Evolutionary conservation across 164 flowering plant genomes (phyloP).

Genomic region (Pachysandra terminalis): DNA sequence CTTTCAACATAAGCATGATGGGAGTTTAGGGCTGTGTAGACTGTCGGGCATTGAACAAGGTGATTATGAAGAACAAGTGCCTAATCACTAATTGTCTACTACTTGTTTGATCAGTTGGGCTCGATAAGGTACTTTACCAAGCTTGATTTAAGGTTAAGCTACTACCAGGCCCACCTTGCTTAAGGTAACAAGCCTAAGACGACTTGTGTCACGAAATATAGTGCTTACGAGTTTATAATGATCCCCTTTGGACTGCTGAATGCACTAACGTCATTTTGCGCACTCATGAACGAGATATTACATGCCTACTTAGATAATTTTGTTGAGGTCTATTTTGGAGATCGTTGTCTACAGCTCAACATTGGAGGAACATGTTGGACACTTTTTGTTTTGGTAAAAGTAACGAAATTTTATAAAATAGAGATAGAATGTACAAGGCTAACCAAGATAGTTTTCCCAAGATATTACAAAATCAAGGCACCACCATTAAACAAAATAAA

Average conservation of each 20-base stretch:
- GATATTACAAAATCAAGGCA: no score
- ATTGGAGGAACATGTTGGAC: not conserved
- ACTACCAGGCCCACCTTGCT: constrained; percentile 5
- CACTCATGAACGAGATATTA: not conserved
- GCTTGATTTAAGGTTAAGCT: constrained; percentile 11
- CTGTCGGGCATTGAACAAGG: not conserved
- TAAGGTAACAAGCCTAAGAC: not conserved
- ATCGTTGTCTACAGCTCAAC: not conserved
- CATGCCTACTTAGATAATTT: not conserved
- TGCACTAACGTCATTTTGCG: not conserved
- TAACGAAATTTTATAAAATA: no score
- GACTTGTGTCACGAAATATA: not conserved
- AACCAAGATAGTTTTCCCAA: no score
- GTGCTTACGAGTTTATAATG: constrained; percentile 5
- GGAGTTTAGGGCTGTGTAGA: not conserved
- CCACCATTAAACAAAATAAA: no score
- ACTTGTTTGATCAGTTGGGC: not conserved
- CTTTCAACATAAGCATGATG: constrained; percentile 6
- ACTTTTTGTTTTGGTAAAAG: not conserved
- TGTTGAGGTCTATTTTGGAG: not conserved
- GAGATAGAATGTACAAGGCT: no score
- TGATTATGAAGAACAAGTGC: constrained; percentile 4
- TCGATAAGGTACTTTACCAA: not conserved
- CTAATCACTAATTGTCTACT: not conserved
- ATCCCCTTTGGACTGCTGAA: constrained; percentile 10